Conservation (phyloP, 2,329 filamentous ascomycete species). For the Apiospora hydei region DNA sequence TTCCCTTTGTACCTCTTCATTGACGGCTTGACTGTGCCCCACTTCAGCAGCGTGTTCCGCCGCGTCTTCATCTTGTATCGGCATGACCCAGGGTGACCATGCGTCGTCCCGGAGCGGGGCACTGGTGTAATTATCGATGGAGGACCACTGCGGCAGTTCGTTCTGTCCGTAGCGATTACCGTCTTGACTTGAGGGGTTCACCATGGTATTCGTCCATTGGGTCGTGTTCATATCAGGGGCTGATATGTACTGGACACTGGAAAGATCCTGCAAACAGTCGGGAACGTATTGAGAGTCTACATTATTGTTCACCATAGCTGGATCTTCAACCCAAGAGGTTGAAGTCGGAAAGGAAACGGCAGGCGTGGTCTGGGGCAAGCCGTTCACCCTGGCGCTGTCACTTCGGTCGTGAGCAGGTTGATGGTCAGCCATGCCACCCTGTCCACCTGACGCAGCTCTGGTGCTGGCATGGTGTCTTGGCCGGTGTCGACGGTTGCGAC, state of each 20-base stretch:
- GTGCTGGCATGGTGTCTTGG: neutral
- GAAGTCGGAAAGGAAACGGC: neutral
- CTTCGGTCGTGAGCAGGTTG: neutral
- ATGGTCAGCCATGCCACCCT: accelerated
- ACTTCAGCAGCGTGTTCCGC: neutral
- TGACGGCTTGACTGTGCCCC: neutral
- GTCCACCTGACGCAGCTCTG: neutral
- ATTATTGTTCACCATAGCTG: neutral
- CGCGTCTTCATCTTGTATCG: neutral
- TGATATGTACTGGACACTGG: neutral
- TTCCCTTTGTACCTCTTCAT: neutral
- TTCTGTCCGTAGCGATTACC: neutral
- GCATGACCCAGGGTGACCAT: neutral
- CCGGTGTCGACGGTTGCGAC: neutral
- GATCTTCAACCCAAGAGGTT: too few species aligned
- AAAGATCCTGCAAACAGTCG: neutral
- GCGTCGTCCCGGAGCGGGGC: neutral
- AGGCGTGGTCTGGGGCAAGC: neutral
- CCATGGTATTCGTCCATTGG: neutral
- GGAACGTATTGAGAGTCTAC: neutral
- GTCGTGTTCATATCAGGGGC: neutral
- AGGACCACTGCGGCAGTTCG: neutral
- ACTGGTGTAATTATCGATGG: neutral
- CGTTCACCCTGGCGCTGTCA: neutral
- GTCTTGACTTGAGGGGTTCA: neutral